Evolutionary conservation across 176 grass and related monocot species (phyloP), one percentile per base, ranked within the genome.

Genomic region (Areca catechu): DNA sequence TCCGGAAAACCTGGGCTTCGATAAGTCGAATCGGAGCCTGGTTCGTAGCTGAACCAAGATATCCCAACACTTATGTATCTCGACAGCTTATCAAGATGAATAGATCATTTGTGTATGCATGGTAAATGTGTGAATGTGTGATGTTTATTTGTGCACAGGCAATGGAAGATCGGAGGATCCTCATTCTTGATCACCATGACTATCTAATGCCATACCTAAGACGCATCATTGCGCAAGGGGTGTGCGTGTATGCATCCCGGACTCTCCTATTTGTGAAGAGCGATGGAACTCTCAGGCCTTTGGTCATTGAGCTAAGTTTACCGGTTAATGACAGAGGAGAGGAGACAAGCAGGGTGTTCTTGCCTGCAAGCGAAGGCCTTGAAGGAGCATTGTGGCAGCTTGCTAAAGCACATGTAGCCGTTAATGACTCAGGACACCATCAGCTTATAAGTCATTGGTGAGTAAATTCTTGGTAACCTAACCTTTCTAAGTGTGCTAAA

Each of bases 371-470:
- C 43, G 51, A 67, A 2, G 82, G 82, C 1, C 63, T 19, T 0
- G 77, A 83, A 0, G 63, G 15, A 2, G 63, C 75, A 7, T 61
- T 90, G 23, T 98, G 93, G 93, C 77, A 80, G 47, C 79, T 98
- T 3, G 87, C 93, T 4, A 98, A 92, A 69, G 72, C 93, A 22
- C 88, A 91, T 18, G 93, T 92, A 30, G 83, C 76, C 0, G 93
- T 88, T 48, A 88, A 98, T 16, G 93, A 98, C 63, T 98, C 93
- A 5, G 93, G 93, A 48, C 79, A 98, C 68, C 93, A 98, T 77
- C 93, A 98, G 69, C 83, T 98, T 17, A 88, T 98, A 12, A 98
- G 93, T 62, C 93, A 98, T 70, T 98, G 92, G 89, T 95, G 64
- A 76, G 77, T 74, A 14, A 34, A 55, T 56, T 0, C 24, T 14